phyloP scores from a whole-genome alignment of 1,284 basidiomycete genomes.

The Pseudozyma sp. region DNA sequence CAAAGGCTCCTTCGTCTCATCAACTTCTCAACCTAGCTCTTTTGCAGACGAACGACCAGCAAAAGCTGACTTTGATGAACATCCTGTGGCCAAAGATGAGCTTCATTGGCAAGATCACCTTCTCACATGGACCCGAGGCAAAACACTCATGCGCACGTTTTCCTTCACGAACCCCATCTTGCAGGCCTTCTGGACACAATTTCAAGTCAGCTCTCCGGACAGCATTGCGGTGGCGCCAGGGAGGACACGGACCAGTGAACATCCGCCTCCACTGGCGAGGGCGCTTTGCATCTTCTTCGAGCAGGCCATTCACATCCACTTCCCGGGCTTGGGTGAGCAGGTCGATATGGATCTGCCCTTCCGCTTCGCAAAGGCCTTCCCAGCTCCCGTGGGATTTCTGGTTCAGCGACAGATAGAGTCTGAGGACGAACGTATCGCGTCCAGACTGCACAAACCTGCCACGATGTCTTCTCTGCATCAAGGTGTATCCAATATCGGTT shows the following conservation, averaged over 20 bases:
- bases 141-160: conserved; percentile 45
- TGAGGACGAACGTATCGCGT: conserved; percentile 46
- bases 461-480: conserved; percentile 1
- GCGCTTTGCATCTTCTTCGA: conserved; percentile 62
- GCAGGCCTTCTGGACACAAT: conserved; percentile 58
- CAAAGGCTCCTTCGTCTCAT: conserved; percentile 23
- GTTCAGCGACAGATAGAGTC: conserved; percentile 52
- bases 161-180: conserved; percentile 42
- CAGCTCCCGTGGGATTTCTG: conserved; percentile 52
- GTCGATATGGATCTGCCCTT: conserved; percentile 53
- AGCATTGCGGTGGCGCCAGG: conserved; percentile 35
- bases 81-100: conserved; percentile 21
- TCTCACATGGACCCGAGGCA: conserved; percentile 55
- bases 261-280: conserved; percentile 4
- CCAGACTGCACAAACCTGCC: conserved; percentile 11
- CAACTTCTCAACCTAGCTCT: background rate
- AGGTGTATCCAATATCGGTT: conserved; percentile 7
- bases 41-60: background rate
- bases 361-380: conserved; percentile 45
- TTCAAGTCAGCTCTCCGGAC: conserved; percentile 38
- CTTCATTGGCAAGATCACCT: conserved; percentile 46
- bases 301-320: conserved; percentile 52
- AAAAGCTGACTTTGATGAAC: background rate
- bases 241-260: conserved; percentile 8
- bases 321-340: conserved; percentile 53